Conservation (phyloP, 495 filamentous ascomycete genomes). For the Trichodelitschia bisporula region DNA sequence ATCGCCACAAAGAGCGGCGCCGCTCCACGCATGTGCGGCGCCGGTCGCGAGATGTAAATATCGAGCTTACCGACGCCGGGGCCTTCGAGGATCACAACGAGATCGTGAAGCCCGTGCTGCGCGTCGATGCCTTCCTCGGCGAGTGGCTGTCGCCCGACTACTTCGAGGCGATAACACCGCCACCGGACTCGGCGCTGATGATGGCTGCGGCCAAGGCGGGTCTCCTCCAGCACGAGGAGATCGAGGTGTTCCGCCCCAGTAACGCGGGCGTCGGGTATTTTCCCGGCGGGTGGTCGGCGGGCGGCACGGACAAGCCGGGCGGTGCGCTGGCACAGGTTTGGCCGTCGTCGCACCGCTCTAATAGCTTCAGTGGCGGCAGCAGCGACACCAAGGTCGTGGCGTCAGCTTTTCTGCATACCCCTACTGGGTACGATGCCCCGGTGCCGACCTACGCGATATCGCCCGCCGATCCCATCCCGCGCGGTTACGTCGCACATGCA, state of each 20-base stretch:
- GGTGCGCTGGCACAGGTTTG: background rate
- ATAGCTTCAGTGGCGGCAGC: background rate
- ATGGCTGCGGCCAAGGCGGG: constrained; percentile 68
- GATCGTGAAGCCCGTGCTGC: constrained; percentile 37
- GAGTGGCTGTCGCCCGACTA: constrained; percentile 92
- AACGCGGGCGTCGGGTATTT: constrained; percentile 22
- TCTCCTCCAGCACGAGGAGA: constrained; percentile 44
- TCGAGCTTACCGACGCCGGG: no score
- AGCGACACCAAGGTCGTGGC: background rate
- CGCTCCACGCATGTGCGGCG: constrained; percentile 2
- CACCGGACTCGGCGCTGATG: constrained; percentile 67
- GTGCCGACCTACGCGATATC: constrained; percentile 68
- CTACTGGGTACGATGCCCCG: constrained; percentile 37
- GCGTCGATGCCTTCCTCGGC: constrained; percentile 78
- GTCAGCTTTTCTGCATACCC: no score
- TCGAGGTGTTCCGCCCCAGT: constrained; percentile 18
- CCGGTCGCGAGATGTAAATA: no score
- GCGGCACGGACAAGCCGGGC: background rate
- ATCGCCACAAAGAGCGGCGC: background rate
- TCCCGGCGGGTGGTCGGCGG: constrained; percentile 31
- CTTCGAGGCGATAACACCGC: constrained; percentile 74
- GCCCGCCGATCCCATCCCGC: constrained; percentile 51
- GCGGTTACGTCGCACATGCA: constrained; percentile 78
- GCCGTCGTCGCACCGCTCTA: background rate
- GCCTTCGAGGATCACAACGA: no score